Percentiles rank a stretch among this genome's conserved stretches.
Conservation (phyloP, 2,329 filamentous ascomycete genomes). For the Mollisiaceae sp. region DNA sequence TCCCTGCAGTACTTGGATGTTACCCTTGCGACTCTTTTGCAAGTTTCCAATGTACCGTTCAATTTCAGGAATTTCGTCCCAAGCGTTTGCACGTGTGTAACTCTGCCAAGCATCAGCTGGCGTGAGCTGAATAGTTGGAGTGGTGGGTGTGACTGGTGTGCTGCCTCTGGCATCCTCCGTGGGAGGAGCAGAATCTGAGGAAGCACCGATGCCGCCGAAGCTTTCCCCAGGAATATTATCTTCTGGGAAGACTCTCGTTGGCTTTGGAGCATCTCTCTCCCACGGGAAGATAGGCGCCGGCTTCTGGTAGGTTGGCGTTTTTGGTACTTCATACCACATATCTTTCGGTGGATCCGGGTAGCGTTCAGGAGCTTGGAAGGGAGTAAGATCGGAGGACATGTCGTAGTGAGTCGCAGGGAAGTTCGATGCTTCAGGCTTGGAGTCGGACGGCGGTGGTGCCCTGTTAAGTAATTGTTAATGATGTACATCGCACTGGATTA, state of each 20-base stretch:
- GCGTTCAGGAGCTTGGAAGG: slow-evolving; percentile 76
- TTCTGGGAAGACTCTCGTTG: slow-evolving; percentile 69
- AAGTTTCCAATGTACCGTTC: slow-evolving; percentile 83
- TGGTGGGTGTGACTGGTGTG: slow-evolving; percentile 50
- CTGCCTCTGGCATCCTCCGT: slow-evolving; percentile 45
- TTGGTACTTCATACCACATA: slow-evolving; percentile 87
- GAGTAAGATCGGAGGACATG: slow-evolving; percentile 77
- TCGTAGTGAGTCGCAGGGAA: slow-evolving; percentile 80
- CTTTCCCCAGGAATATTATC: slow-evolving; percentile 46
- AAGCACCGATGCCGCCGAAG: slow-evolving; percentile 43
- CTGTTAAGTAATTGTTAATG: slow-evolving; percentile 31
- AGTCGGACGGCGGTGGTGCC: slow-evolving; percentile 63
- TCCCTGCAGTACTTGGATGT: slow-evolving; percentile 43
- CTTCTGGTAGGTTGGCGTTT: slow-evolving; percentile 61
- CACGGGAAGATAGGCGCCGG: slow-evolving; percentile 85
- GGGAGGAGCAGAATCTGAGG: slow-evolving; percentile 37
- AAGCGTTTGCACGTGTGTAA: slow-evolving; percentile 82
- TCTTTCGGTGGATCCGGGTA: slow-evolving; percentile 85
- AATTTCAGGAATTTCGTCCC: slow-evolving; percentile 91
- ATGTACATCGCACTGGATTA: background rate
- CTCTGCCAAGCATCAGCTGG: slow-evolving; percentile 70
- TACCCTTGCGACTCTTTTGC: slow-evolving; percentile 63
- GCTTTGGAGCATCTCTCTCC: slow-evolving; percentile 71
- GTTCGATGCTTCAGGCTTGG: slow-evolving; percentile 83
- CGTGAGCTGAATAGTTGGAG: slow-evolving; percentile 53